Evolutionary conservation across 2,329 filamentous ascomycete species (phyloP).

Genomic region (Stachybotrys echinatus): DNA sequence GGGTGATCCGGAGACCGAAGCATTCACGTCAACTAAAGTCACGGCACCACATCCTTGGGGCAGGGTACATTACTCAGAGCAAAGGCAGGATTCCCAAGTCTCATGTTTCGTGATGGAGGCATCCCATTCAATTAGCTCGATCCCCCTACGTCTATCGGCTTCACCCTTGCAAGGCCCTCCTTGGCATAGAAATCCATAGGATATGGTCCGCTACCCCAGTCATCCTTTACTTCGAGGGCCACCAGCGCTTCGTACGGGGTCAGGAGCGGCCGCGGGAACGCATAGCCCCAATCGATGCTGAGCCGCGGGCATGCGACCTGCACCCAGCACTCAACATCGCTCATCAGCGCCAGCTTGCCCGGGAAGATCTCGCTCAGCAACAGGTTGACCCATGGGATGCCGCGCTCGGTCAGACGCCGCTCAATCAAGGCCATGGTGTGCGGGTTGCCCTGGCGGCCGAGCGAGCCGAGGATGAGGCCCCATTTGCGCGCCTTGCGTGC

Average conservation of each 20-base stretch:
- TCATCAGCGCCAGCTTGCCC: conserved; percentile 88
- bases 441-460: conserved; percentile 93
- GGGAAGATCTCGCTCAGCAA: conserved; percentile 95
- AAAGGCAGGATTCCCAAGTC: no score
- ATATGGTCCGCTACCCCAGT: conserved; percentile 73
- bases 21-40: no score
- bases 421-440: conserved; percentile 88
- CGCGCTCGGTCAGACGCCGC: conserved; percentile 61
- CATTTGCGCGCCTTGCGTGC: conserved; percentile 80
- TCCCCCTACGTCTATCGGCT: conserved; percentile 28
- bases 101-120: no score
- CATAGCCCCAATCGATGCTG: conserved; percentile 99
- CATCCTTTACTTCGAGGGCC: conserved; percentile 72
- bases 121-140: conserved; percentile 9
- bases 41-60: no score
- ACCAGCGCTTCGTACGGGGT: conserved; percentile 95
- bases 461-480: conserved; percentile 88
- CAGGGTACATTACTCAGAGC: no score
- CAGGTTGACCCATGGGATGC: conserved; percentile 78
- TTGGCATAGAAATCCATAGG: conserved; percentile 98
- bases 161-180: conserved; percentile 82
- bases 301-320: conserved; percentile 95
- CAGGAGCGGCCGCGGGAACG: conserved; percentile 80
- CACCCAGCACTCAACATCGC: conserved; percentile 94
- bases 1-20: neutral